A percentile compares a stretch with the other conserved stretches of the same genome.
phyloP scores from a whole-genome alignment of 495 filamentous ascomycete species.

The Recurvomyces mirabilis region DNA sequence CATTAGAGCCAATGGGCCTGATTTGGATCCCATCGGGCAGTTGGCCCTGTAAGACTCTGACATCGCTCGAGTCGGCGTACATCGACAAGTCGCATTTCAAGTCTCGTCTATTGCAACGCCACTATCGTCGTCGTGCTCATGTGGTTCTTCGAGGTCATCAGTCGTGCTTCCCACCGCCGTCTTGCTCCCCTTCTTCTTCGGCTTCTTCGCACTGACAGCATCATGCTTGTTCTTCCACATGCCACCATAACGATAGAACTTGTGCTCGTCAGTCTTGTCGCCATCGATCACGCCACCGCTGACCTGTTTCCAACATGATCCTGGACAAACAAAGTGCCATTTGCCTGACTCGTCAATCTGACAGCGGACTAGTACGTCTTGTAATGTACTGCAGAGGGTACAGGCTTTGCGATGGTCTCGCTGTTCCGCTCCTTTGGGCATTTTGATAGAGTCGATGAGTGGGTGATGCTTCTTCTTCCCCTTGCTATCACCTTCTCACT shows the following conservation, averaged over 20 bases:
- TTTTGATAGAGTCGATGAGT: no score
- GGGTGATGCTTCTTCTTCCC: no score
- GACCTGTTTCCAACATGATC: constrained; percentile 15
- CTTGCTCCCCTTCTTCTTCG: constrained; percentile 5
- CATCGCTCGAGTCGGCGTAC: no score
- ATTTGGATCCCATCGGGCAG: no score
- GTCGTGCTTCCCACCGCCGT: no score
- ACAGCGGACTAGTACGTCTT: constrained; percentile 22
- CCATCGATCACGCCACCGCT: constrained; percentile 20
- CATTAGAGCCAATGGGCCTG: no score
- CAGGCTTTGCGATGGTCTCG: constrained; percentile 14
- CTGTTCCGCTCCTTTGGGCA: not conserved
- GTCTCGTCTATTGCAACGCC: no score
- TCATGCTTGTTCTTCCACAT: constrained; percentile 25
- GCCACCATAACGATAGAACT: constrained; percentile 19
- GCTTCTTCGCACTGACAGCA: constrained; percentile 21
- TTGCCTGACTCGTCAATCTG: constrained; percentile 15
- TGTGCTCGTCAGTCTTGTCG: constrained; percentile 8
- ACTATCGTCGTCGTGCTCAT: no score
- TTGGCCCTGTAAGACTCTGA: no score
- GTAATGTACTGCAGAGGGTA: constrained; percentile 11
- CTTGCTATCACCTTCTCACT: no score
- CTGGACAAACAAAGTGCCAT: constrained; percentile 21
- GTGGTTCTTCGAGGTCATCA: no score
- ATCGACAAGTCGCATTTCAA: no score